Base-by-base conservation (phyloP, 2,329 filamentous ascomycete genomes). In the Zarea fungicola region DNA sequence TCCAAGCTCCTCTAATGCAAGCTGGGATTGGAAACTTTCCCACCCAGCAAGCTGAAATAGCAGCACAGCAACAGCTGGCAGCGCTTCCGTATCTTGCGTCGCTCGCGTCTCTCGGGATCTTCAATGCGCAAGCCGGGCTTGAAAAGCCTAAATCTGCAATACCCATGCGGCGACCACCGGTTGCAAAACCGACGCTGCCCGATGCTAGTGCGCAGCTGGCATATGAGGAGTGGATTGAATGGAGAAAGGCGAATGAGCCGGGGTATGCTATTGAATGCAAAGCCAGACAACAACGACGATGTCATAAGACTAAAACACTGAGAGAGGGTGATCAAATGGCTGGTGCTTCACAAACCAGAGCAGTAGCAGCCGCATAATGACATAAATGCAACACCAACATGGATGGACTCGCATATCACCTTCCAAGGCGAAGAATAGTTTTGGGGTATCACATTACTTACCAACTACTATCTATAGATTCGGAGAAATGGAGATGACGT, bases 151-250 rank as follows among this genome's bases (percentile, higher is more conserved):
- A 16, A 8, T n/a, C 22, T 16, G 3, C 26, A 16, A 13, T 21
- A 31, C 34, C 35, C 18, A 22, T 13, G 6, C 25, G 32, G 23
- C 31, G 39, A 18, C 46, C 45, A 6, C 61, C 60, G 10, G 66
- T 65, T 32, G 62, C 60, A 4, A 75, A 75, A 55, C 73, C 73
- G 9, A 64, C 63, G 4, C 56, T 60, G 25, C 71, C 70, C 39
- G 60, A 74, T 51, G 58, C 73, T 11, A 50, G 57, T 37, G 64
- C 65, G 22, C 73, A 76, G 57, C 69, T 72, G 51, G 62, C 65
- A 50, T 76, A 76, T 56, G 73, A 76, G 58, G 69, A 65, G 29
- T 75, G 67, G 54, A 68, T 76, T 28, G 73, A 76, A 57, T 73
- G 68, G 67, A 68, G 71, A 49, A 76, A 76, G 53, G 69, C 69